Evolutionary conservation across 306 rosid genomes (phyloP).

Genomic region (Lotus japonicus): DNA sequence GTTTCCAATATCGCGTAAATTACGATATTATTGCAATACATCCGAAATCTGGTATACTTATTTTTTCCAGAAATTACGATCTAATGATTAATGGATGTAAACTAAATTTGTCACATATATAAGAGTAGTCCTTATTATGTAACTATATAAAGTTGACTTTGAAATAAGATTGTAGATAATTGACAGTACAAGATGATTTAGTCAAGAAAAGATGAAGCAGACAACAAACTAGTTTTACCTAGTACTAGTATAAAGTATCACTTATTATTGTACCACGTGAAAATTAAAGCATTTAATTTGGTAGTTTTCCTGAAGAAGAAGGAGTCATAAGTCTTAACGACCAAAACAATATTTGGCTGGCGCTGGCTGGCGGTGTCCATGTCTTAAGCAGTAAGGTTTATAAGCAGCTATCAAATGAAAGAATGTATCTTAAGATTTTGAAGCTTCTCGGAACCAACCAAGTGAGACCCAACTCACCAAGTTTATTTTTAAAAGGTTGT

Average conservation of each 20-base stretch:
- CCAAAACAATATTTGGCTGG: conserved; percentile 5
- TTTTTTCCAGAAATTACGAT: too few relatives aligned
- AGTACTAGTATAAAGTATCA: neutral
- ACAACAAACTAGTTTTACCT: neutral
- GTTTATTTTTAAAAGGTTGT: conserved; percentile 2
- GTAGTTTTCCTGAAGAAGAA: neutral
- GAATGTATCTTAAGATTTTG: neutral
- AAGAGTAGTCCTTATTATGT: neutral
- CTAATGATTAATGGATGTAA: too few relatives aligned
- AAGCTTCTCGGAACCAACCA: conserved; percentile 21
- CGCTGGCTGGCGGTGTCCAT: neutral
- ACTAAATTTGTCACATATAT: neutral
- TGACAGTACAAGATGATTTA: neutral
- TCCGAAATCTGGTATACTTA: too few relatives aligned
- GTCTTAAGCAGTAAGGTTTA: conserved; percentile 26
- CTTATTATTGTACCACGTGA: conserved; percentile 14
- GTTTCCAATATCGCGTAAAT: too few relatives aligned
- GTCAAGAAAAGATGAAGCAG: conserved; percentile 20
- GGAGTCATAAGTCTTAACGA: neutral
- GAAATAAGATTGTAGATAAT: neutral
- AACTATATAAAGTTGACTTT: neutral
- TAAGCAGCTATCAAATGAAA: neutral
- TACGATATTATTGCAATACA: too few relatives aligned
- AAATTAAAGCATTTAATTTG: too few relatives aligned
- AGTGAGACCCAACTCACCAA: neutral